Base-by-base conservation (phyloP, 257 asterid genomes). In the Lycium ferocissimum region DNA sequence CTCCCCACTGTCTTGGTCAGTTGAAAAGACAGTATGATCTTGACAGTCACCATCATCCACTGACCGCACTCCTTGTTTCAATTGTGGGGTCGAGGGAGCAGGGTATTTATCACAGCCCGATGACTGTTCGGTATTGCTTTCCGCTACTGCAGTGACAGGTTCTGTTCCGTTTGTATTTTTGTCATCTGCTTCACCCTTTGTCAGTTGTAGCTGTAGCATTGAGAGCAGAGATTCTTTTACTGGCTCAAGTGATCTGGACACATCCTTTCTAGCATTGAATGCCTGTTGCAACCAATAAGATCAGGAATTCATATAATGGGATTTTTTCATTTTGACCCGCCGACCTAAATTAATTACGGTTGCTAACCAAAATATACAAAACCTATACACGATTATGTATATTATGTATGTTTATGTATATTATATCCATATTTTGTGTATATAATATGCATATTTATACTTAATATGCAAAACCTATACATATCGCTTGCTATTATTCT, bases 81-180 rank as follows among this genome's bases (percentile, higher is more conserved):
- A 56, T 43, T 88, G 91, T 3, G 93, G 93, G 62, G 93, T 91
- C 47, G 90, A 91, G n/a, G 93, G 93, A 81, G 92, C 92, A 3
- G 89, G 92, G 78, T 76, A 91, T 86, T 89, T 89, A 85, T 90
- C 91, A 59, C 86, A 80, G 7, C 86, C 87, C 2, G 86, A 85
- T 17, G 85, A 79, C 33, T 15, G 66, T n/a, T 87, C 90, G 4
- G 26, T 84, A 71, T 85, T 63, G 40, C 12, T 86, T 14, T 86
- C 92, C 2, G 59, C 72, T 4, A 43, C 81, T 3, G 76, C 59
- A 1, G 62, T 81, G 45, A 33, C 63, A 58, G 61, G 67, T 65
- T 89, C 87, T 49, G 63, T 66, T 53, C 85, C 83, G 8, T 78
- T 59, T 15, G 85, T 51, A 33, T 10, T 84, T 47, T 47, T 38